Percentiles rank a stretch among this genome's conserved stretches.
These are phyloP conservation scores for Metschnikowia matae DNA, from an alignment of 805 yeast species.

Conservation along the genomic window DNA sequence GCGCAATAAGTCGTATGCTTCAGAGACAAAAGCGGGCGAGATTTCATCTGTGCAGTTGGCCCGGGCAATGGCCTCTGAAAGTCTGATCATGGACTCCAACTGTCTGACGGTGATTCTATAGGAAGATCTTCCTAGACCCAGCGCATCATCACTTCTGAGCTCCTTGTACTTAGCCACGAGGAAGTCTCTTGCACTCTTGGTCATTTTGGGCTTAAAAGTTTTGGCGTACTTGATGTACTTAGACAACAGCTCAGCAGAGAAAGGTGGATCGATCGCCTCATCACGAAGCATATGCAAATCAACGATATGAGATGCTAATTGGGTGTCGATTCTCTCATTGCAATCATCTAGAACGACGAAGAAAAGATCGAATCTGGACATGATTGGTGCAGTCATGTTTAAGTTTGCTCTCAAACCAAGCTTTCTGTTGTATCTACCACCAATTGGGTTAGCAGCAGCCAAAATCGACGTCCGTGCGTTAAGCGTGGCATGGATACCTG, in stretches of 20 bases:
- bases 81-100: slow-evolving; percentile 86
- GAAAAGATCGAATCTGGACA: slow-evolving; percentile 95
- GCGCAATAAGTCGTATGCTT: slow-evolving; percentile 84
- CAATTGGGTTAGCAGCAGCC: slow-evolving; percentile 98
- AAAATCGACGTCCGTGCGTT: slow-evolving; percentile 94
- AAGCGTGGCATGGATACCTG: slow-evolving; percentile 96
- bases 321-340: slow-evolving; percentile 84
- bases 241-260: slow-evolving; percentile 78
- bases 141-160: slow-evolving; percentile 84
- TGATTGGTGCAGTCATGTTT: slow-evolving; percentile 96
- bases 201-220: slow-evolving; percentile 87
- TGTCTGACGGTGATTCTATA: slow-evolving; percentile 97
- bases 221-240: slow-evolving; percentile 89
- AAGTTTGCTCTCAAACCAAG: slow-evolving; percentile 78
- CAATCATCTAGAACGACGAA: slow-evolving; percentile 94
- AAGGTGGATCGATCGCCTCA: slow-evolving; percentile 86
- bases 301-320: slow-evolving; percentile 88
- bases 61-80: slow-evolving; percentile 93
- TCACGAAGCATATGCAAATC: slow-evolving; percentile 88
- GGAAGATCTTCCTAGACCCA: slow-evolving; percentile 78
- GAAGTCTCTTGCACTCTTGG: slow-evolving; percentile 71
- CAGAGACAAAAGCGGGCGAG: slow-evolving; percentile 81
- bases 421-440: slow-evolving; percentile 93
- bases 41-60: slow-evolving; percentile 92
- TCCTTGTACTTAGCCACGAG: slow-evolving; percentile 79